Percentiles rank a stretch among this genome's conserved stretches.
Conservation (phyloP, 257 asterid genomes). For the Forsythia viridissima region DNA sequence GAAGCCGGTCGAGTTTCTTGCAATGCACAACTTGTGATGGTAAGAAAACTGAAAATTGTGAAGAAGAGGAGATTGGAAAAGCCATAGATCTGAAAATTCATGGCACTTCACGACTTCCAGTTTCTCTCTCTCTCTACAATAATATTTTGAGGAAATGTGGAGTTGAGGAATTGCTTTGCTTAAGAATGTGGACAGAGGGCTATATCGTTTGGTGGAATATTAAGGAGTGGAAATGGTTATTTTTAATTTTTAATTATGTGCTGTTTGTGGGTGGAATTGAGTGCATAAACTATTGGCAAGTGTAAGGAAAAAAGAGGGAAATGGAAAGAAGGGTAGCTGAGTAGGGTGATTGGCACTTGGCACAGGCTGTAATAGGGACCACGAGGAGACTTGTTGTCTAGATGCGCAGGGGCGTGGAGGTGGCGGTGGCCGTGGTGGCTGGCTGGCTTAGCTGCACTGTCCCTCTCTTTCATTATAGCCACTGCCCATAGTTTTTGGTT, state of each 20-base stretch:
- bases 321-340: not conserved
- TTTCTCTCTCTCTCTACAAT: too few species aligned
- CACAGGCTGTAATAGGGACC: not conserved
- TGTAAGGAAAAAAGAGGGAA: too few species aligned
- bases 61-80: conserved; percentile 31
- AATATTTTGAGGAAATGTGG: not conserved
- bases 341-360: not conserved
- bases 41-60: conserved; percentile 27
- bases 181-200: not conserved
- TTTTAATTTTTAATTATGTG: too few species aligned
- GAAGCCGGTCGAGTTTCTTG: conserved; percentile 34
- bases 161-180: conserved; percentile 35
- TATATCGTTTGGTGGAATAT: not conserved
- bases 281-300: too few species aligned
- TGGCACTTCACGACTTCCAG: conserved; percentile 44
- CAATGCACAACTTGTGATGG: conserved; percentile 51
- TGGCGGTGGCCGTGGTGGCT: not conserved
- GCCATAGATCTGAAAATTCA: conserved; percentile 86
- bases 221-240: too few species aligned
- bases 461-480: too few species aligned
- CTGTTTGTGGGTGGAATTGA: too few species aligned
- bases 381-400: not conserved
- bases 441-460: not conserved
- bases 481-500: too few species aligned
- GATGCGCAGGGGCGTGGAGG: too few species aligned